phyloP scores from a whole-genome alignment of 177 flowering plant species.

The Vitis hybrid region DNA sequence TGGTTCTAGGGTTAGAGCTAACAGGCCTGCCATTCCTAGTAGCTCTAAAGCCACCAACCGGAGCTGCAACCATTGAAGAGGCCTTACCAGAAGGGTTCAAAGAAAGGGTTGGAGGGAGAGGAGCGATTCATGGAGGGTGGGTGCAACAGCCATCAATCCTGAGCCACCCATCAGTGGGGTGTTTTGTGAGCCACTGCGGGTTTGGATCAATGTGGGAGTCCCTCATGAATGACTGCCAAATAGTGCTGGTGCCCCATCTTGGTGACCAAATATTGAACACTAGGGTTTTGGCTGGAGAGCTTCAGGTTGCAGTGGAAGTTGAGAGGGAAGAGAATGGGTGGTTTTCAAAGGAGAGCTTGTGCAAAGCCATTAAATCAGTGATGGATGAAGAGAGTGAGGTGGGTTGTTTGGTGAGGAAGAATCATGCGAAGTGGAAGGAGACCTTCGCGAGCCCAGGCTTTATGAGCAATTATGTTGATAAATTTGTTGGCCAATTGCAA shows the following conservation, averaged over 20 bases:
- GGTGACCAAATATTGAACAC: constrained; percentile 60
- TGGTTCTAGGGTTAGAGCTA: constrained; percentile 27
- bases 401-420: constrained; percentile 32
- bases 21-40: constrained; percentile 27
- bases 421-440: constrained; percentile 42
- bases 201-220: constrained; percentile 52
- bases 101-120: constrained; percentile 30
- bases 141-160: constrained; percentile 36
- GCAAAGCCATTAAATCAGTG: constrained; percentile 36
- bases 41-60: constrained; percentile 20
- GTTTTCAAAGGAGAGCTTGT: constrained; percentile 44
- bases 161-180: constrained; percentile 41
- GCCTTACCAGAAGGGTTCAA: constrained; percentile 13
- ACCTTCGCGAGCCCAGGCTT: constrained; percentile 29
- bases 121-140: constrained; percentile 30
- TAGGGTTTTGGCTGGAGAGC: constrained; percentile 37
- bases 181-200: constrained; percentile 53
- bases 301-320: constrained; percentile 50
- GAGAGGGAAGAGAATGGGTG: constrained; percentile 41
- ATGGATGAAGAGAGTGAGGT: constrained; percentile 45
- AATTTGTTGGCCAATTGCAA: constrained; percentile 20
- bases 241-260: constrained; percentile 44
- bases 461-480: constrained; percentile 34
- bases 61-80: constrained; percentile 13
- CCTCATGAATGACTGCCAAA: constrained; percentile 34